Evolutionary conservation across 352 stramenopile genomes (phyloP).

Genomic region (Blastocystis sp.): DNA sequence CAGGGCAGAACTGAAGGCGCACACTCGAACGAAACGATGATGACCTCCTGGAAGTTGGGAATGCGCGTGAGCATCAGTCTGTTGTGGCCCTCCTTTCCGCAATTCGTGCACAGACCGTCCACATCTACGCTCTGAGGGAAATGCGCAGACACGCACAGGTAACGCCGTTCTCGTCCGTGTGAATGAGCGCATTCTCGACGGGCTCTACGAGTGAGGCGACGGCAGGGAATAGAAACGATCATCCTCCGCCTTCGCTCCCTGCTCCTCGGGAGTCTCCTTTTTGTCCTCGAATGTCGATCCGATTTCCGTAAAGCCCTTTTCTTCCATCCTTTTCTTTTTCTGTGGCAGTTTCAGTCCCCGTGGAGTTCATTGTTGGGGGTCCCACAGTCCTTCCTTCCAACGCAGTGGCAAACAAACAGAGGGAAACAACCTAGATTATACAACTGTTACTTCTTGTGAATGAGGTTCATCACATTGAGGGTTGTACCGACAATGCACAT

Average conservation of each 20-base stretch:
- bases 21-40: constrained; percentile 87
- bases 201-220: not conserved
- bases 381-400: not conserved
- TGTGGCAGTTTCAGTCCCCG: too few relatives aligned
- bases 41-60: constrained; percentile 88
- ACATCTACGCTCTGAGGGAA: constrained; percentile 73
- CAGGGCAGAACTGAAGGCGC: not conserved
- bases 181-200: not conserved
- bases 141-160: constrained; percentile 50
- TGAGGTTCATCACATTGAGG: constrained; percentile 40
- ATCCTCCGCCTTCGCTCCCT: too few relatives aligned
- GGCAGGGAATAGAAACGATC: too few relatives aligned
- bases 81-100: constrained; percentile 80
- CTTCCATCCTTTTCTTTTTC: too few relatives aligned
- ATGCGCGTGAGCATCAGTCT: constrained; percentile 86
- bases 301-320: too few relatives aligned
- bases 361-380: too few relatives aligned
- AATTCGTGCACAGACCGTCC: constrained; percentile 85
- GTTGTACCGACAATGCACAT: constrained; percentile 57
- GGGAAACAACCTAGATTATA: not conserved
- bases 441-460: not conserved
- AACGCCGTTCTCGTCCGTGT: constrained; percentile 64
- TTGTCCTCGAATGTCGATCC: too few relatives aligned
- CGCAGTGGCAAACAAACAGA: not conserved
- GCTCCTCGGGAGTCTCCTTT: too few relatives aligned